These are phyloP conservation scores for Xanthoceras sorbifolium DNA, from an alignment of 345 rosid genomes.

Conservation along the genomic window DNA sequence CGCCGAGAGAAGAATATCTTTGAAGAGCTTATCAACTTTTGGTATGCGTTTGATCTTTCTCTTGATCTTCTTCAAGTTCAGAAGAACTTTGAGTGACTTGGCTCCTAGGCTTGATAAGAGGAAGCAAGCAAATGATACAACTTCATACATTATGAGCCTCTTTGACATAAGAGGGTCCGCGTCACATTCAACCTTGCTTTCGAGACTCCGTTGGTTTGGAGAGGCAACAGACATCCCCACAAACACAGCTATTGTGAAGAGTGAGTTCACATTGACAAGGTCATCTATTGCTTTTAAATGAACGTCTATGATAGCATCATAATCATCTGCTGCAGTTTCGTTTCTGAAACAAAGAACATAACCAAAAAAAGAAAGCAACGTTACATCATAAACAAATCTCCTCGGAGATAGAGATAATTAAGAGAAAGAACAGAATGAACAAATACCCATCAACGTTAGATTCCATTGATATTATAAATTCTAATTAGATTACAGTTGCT, in stretches of 20 bases:
- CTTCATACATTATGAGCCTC: conserved; percentile 34
- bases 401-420: too few species aligned
- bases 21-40: neutral
- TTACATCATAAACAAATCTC: too few species aligned
- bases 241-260: conserved; percentile 47
- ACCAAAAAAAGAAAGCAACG: too few species aligned
- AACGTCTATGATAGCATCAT: neutral
- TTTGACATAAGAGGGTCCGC: neutral
- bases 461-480: too few species aligned
- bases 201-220: conserved; percentile 15
- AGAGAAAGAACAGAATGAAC: too few species aligned
- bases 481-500: too few species aligned
- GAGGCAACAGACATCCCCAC: conserved; percentile 29
- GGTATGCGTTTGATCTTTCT: neutral
- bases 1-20: conserved; percentile 22
- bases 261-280: conserved; percentile 43
- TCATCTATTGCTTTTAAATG: conserved; percentile 30
- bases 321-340: neutral
- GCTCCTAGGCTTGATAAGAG: conserved; percentile 44
- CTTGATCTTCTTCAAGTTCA: neutral
- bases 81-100: conserved; percentile 32
- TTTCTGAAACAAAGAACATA: too few species aligned
- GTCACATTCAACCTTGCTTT: conserved; percentile 22
- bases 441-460: too few species aligned
- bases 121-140: conserved; percentile 35